Base-by-base conservation (phyloP, 371 early-diverging fungal species). In the Mucor irregularis region DNA sequence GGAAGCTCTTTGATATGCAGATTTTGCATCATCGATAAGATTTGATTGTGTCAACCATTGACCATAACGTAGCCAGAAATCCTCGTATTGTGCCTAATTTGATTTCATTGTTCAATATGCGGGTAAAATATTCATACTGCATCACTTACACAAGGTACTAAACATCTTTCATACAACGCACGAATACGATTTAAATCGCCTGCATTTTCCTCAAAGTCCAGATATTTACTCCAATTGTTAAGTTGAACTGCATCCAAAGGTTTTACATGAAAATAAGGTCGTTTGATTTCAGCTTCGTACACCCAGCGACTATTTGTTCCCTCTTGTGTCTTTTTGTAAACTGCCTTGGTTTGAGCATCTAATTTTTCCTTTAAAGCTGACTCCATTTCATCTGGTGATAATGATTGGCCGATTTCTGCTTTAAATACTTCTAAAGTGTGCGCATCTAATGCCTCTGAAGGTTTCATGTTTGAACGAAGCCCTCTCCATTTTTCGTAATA, bases 261-360 rank as follows among this genome's bases (percentile, higher is more conserved):
- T 44, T 87, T 89, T 16, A 89, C 83, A 63, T 89, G 89, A 64
- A 89, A 88, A 66, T 89, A 89, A 13, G 88, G 74, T 22, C 89
- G 76, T 61, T 87, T 87, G 57, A 89, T 88, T 64, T 80, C 80
- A 13, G 75, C 73, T 54, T 80, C 80, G 39, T 73, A 80, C 4
- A 73, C 66, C 80, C 80, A 80, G 14, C 80, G 65, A 40, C 73
- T 75, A 56, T 75, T 75, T 11, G 78, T 77, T 37, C 80, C 82
- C 21, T 71, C 79, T 31, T 86, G 87, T 6, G 84, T 87, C 16
- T 69, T 73, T 58, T 78, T 77, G 65, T 86, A 85, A 4, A 80
- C 71, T 16, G 69, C 76, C 2, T 66, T 58, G 49, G 75, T 76
- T 21, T 81, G 31, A 8, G 72, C 71, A 46, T 83, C 71, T 24